Base-by-base conservation (phyloP, 208 protist genomes). In the Vickermania ingenoplastis region DNA sequence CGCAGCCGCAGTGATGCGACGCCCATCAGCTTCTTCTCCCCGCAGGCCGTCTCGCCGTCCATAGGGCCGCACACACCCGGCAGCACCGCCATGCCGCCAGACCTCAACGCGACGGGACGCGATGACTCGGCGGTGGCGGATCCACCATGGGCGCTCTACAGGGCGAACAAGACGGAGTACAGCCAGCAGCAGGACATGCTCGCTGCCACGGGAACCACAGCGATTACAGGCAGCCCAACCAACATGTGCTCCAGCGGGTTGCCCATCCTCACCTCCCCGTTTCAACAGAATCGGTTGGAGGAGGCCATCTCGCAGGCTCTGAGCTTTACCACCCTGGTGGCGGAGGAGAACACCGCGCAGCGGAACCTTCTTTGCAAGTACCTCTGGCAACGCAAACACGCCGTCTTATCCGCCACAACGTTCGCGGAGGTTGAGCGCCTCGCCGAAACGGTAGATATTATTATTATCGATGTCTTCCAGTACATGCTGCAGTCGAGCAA, bases 331-430 rank as follows among this genome's bases (percentile, higher is more conserved):
- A 94, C 88, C 30, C 78, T 91, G 49, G 75, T 94, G 5, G 84
- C 79, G 31, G 88, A 94, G 62, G 84, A 92, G 67, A 80, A 63
- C 1, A 72, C 88, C 36, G 80, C 81, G 5, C 84, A 94, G 53
- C 77, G 88, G 50, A 92, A 91, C 62, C 88, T 94, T 80, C 57
- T 96, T 17, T 96, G 86, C 41, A 67, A 73, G 21, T 93, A 81
- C 61, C 67, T 96, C 36, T 96, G 89, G 86, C 79, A 91, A 59
- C 77, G 81, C 0, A 86, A 82, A 50, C 86, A 96, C 69, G 86
- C 89, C 25, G 89, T 96, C 23, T 75, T 92, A 23, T 75, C 86
- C 1, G 86, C 86, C 14, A 79, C 81, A 68, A 79, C 58, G 51
- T 57, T 88, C 21, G 71, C 73, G 7, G 89, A 94, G 56, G 75